Base-by-base conservation (phyloP, 768 basidiomycete species). In the Mycena vitilis region DNA sequence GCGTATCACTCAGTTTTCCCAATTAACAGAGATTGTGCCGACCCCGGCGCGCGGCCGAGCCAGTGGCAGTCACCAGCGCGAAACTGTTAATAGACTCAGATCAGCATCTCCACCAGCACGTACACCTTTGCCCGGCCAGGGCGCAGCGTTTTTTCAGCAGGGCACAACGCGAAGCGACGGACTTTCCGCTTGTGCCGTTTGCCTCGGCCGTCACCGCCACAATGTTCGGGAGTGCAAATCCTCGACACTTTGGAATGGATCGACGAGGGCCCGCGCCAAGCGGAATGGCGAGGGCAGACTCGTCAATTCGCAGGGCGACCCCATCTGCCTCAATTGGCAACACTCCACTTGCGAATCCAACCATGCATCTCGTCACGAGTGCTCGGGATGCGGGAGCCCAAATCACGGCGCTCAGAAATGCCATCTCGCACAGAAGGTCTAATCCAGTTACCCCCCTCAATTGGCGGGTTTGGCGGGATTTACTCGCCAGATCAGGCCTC, bases 401-500 rank as follows among this genome's bases (percentile, higher is more conserved):
- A 61, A 51, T 23, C 78, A 80, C 30, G 73, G 78, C 42, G 77
- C 78, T 58, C 66, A 72, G 25, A 20, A 23, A 1, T 79, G 77
- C 47, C 66, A 73, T 78, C 68, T 58, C 9, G 73, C 73, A 8
- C 62, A 77, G 73, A 77, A 67, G 34, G 62, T 49, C 0, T 63
- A 53, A 68, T 0, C 53, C 75, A 0, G 23, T 57, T 30, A 74
- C 76, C 0, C 79, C 75, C 0, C 72, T 75, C 45, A 57, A 62
- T 0, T 22, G 66, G 0, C 54, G 69, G 0, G 51, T 20, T 0
- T 79, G 78, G 78, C 47, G 68, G 4, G 0, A 4, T 0, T 48
- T 44, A 0, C 71, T 79, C 1, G 1, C 2, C 0, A 36, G 15
- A 0, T 44, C 57, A 4, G 68, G 68, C 1, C 73, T 76, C 10